Evolutionary conservation across 176 grass and related monocot genomes (phyloP).

Genomic region (Poa annua): DNA sequence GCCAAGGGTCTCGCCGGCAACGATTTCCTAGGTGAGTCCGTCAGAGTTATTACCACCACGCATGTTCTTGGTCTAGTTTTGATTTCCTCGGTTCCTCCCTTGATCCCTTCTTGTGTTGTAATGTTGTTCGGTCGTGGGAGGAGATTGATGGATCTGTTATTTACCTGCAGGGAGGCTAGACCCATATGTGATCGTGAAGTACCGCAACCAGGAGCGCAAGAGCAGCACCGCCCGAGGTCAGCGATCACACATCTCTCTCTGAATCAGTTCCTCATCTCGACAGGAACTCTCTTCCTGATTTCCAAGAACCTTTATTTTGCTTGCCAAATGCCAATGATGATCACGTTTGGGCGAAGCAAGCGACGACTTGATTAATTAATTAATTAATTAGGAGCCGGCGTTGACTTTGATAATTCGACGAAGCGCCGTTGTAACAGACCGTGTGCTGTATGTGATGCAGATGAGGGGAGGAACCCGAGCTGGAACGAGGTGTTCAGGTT

Average conservation of each 20-base stretch:
- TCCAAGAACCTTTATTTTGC: background rate
- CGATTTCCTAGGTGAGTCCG: constrained; percentile 70
- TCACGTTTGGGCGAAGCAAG: background rate
- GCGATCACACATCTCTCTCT: background rate
- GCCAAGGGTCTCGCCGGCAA: constrained; percentile 67
- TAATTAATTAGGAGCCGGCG: background rate
- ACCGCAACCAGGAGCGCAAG: constrained; percentile 84
- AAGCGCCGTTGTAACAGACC: background rate
- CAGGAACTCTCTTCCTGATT: background rate
- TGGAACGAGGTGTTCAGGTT: constrained; percentile 94
- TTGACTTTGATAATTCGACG: no score
- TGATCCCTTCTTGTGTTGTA: background rate
- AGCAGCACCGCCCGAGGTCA: constrained; percentile 69
- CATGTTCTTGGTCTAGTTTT: background rate
- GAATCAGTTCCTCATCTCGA: background rate
- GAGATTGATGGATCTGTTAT: background rate
- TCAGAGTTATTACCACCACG: no score
- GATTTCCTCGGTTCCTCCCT: no score
- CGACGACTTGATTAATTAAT: background rate
- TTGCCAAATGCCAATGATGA: background rate
- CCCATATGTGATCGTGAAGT: constrained; percentile 78
- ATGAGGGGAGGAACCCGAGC: constrained; percentile 69
- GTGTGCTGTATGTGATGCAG: constrained; percentile 29
- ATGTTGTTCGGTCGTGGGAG: background rate
- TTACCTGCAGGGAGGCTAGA: constrained; percentile 69